Evolutionary conservation across 192 early-diverging fungal species (phyloP).

Genomic region (Mortierella hygrophila): DNA sequence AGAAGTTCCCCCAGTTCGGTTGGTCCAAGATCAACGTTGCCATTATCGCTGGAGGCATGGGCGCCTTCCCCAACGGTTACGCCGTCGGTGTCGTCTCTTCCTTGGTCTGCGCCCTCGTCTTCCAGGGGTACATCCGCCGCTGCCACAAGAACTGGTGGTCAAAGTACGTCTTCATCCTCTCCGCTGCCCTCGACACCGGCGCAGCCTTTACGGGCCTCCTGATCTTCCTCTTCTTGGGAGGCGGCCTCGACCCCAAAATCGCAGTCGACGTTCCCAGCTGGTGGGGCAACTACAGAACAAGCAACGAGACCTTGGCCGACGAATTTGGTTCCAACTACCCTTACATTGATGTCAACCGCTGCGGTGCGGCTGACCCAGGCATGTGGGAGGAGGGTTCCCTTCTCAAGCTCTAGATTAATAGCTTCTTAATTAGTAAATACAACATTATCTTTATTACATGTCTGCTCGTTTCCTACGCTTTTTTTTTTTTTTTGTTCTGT

Average conservation of each 20-base stretch:
- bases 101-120: conserved; percentile 54
- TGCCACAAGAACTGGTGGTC: conserved; percentile 63
- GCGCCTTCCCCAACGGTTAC: conserved; percentile 63
- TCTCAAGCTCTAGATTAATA: too few relatives aligned
- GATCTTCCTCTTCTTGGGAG: conserved; percentile 63
- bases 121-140: conserved; percentile 62
- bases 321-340: conserved; percentile 4
- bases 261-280: conserved; percentile 13
- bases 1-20: conserved; percentile 59
- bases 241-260: conserved; percentile 52
- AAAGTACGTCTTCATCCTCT: conserved; percentile 78
- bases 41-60: conserved; percentile 59
- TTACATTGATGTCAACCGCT: conserved; percentile 26
- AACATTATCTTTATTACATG: too few relatives aligned
- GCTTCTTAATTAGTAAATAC: too few relatives aligned
- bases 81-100: conserved; percentile 42
- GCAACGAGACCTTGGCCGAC: background rate
- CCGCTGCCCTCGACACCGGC: conserved; percentile 75
- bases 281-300: conserved; percentile 36
- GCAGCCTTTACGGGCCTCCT: conserved; percentile 61
- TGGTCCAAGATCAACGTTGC: conserved; percentile 65
- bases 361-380: conserved; percentile 17
- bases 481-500: too few relatives aligned
- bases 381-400: background rate
- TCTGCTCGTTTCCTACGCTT: too few relatives aligned